Base-by-base conservation (phyloP, 2,329 filamentous ascomycete species). In the Coniella lustricola region DNA sequence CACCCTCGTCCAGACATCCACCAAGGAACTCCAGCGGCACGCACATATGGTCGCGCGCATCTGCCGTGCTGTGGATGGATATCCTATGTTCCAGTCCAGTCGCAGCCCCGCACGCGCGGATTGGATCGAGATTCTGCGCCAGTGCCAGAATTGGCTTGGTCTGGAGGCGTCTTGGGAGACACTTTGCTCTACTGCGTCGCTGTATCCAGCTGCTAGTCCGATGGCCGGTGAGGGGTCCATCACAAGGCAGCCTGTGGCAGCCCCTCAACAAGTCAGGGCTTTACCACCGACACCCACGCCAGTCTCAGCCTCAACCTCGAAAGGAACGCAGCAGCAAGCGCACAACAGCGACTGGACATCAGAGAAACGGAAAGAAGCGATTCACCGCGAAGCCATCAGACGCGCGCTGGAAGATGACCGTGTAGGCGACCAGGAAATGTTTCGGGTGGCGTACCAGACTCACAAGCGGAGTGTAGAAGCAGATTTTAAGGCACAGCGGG, bases 11-110 rank as follows among this genome's bases (percentile, higher is more conserved):
- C 87, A 91, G 64, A 94, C 88, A 0, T 85, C 87, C 0, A 65
- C 79, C 10, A 88, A 85, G 57, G 87, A 93, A 62, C 76, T 90
- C 31, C 78, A 82, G 43, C 85, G 87, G 32, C 87, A 93, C 61
- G 86, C 87, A 0, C 76, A 89, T 68, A 93, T 90, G 76, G 87
- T 85, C 4, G 85, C 87, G 14, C 81, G 87, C 4, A 73, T 93
- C 2, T 76, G 80, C 4, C 77, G 87, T 17, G 74, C 93, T 20
- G 82, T 80, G 42, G 85, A 93, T 58, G 87, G 87, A 3, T 90
- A 88, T 57, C 88, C 88, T 0, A 77, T 91, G 42, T 91, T 94
- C 60, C 81, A 90, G 54, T 75, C 82, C 0, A 81, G 83, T 20
- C 75, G 84, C 43, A 85, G 80, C 3, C 82, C 85, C 1, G 82